Base-by-base conservation (phyloP, 2,329 filamentous ascomycete genomes). In the Penicillium glabrum region DNA sequence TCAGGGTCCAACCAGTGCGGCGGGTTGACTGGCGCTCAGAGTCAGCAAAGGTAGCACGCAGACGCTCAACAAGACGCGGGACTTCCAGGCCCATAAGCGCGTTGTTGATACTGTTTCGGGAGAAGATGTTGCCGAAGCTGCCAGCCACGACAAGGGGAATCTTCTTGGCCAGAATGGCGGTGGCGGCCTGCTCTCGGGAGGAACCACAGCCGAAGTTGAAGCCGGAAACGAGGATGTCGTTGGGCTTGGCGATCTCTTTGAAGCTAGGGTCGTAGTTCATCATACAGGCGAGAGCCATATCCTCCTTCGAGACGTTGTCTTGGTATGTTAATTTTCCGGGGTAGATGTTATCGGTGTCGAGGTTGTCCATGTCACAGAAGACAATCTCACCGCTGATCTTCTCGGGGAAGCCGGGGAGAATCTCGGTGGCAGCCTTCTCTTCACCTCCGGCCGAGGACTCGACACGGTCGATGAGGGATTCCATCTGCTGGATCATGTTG, bases 261-360 rank as follows among this genome's bases (percentile, higher is more conserved):
- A 97, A 97, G 0, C 79, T 72, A 0, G 83, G 77, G 71, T 98
- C 93, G 77, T 96, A 98, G 81, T 98, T 98, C 72, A 89, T 84
- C 92, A 98, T 97, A 75, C 89, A 93, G 0, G 93, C 92, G 63
- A 89, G 80, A 0, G 91, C 91, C 93, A 98, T 97, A 55, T 86
- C 86, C 59, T 91, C 88, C 0, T 77, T 79, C 0, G 89, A 78
- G 1, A 98, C 82, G 67, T 90, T 83, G 69, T 98, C 93, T 71
- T 96, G 91, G 75, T 98, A 98, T 0, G 93, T 97, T 73, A 91
- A 92, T 71, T 93, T 92, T 5, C 90, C 91, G 0, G 92, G 89
- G 73, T 98, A 98, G 72, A 98, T 96, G 53, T 84, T 88, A 69
- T 98, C 93, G 0, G 93, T 98, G 76, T 95, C 90, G 72, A 97